Evolutionary conservation across 306 rosid genomes (phyloP).

Genomic region (Begonia masoniana): DNA sequence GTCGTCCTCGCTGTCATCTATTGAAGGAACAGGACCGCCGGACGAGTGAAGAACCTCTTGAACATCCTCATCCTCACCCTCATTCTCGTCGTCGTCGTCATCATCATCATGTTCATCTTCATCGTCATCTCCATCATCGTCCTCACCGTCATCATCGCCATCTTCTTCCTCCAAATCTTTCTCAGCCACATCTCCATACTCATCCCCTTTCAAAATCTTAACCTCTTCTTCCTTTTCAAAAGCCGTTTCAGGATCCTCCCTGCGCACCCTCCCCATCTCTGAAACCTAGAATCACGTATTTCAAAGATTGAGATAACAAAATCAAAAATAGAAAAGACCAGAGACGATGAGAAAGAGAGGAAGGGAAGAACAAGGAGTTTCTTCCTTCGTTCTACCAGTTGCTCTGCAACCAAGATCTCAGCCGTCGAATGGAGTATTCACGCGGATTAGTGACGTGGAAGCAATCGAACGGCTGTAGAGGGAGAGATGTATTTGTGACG

Average conservation of each 20-base stretch:
- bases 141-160: too few relatives aligned
- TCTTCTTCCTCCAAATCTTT: conserved; percentile 12
- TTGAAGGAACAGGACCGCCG: conserved; percentile 25
- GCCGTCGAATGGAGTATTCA: too few relatives aligned
- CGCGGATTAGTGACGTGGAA: conserved; percentile 53
- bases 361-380: too few relatives aligned
- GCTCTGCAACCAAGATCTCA: conserved; percentile 50
- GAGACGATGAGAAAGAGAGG: too few relatives aligned
- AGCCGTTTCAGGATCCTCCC: conserved; percentile 23
- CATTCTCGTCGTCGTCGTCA: too few relatives aligned
- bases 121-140: conserved; percentile 7
- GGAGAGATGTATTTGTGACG: too few relatives aligned
- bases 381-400: conserved; percentile 59
- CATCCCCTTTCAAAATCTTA: conserved; percentile 8
- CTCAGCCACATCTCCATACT: conserved; percentile 11
- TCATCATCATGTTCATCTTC: too few relatives aligned
- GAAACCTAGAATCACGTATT: too few relatives aligned
- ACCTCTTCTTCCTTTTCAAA: conserved; percentile 39
- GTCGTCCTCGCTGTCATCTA: conserved; percentile 27
- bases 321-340: conserved; percentile 17
- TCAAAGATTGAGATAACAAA: conserved; percentile 10
- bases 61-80: conserved; percentile 21
- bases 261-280: too few relatives aligned
- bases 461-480: conserved; percentile 33
- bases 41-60: conserved; percentile 32